These are phyloP conservation scores for Aspergillus phoenicis DNA, from an alignment of 2,329 filamentous ascomycete species.

Conservation along the genomic window DNA sequence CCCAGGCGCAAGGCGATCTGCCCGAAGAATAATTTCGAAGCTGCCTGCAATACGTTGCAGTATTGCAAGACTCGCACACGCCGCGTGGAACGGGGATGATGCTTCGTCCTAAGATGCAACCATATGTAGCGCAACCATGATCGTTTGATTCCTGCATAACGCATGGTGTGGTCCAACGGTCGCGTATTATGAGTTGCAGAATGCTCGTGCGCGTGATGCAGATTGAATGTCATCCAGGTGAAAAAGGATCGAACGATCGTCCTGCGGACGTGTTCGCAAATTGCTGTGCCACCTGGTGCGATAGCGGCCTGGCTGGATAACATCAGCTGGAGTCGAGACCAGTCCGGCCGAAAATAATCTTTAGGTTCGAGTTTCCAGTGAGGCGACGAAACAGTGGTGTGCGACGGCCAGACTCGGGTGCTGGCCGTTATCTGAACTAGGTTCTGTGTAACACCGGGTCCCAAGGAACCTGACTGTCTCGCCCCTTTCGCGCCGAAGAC, in stretches of 20 bases:
- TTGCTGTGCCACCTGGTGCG: not conserved
- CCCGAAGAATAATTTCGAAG: slow-evolving; percentile 37
- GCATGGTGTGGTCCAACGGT: not conserved
- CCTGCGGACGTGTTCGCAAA: not conserved
- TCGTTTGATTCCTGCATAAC: not conserved
- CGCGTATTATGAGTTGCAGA: not conserved
- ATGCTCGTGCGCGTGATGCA: not conserved
- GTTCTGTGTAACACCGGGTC: not conserved
- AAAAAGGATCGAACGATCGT: not conserved
- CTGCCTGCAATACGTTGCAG: not conserved
- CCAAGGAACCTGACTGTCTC: not conserved
- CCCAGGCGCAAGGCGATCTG: slow-evolving; percentile 57
- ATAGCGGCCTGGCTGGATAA: slow-evolving; percentile 1
- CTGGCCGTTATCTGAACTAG: not conserved
- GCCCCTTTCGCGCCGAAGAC: not conserved
- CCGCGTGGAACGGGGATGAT: not conserved
- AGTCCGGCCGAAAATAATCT: not conserved
- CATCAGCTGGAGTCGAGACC: not conserved
- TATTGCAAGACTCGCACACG: not conserved
- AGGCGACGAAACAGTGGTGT: not conserved
- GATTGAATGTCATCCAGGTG: not conserved
- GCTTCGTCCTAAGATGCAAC: not conserved
- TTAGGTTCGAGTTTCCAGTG: not conserved
- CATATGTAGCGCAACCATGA: not conserved
- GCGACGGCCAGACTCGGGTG: not conserved